Evolutionary conservation across 495 filamentous ascomycete genomes (phyloP), one percentile per base, ranked within the genome.

Genomic region (Xylaria intraflava): DNA sequence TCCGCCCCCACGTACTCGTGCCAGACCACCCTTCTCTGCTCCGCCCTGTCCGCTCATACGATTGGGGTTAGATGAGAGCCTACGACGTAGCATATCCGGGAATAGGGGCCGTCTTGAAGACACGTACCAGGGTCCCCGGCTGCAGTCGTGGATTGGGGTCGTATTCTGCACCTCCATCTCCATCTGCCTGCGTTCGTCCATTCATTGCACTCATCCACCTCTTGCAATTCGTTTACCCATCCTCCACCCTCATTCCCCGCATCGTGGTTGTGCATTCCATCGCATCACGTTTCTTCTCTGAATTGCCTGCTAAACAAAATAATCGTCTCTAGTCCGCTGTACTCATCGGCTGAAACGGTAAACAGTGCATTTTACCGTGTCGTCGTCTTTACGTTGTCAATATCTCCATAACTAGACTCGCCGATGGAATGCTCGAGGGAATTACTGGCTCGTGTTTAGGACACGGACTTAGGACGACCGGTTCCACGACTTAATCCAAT

Each of bases 281-380:
- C 29, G 16, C 45, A 35, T 10, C 16, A 22, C 51, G 19, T 7
- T 12, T 31, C 26, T 39, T 19, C 29, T 42, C 40, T 36, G 0
- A 19, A 31, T 26, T n/a, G 2, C 30, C 33, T 5, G 17, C 20
- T 46, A 22, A 44, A 39, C 29, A 43, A 48, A 55, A 27, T 49
- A 49, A 55, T 43, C 11, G n/a, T 33, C 23, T 20, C 17, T 55
- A 55, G 52, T 49, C 38, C 43, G 44, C 52, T 43, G 52, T 36
- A 14, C 43, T 49, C 16, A 12, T 38, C 36, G 26, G 42, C 38
- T 42, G 26, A 4, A 49, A 40, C n/a, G n/a, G n/a, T n/a, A n/a
- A 30, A 36, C 30, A 30, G 39, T 54, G 10, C 31, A 33, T 35
- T 45, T 47, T 41, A 23, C 30, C 47, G 41, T 44, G 45, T 8